A percentile compares a stretch with the other conserved stretches of the same genome.
Evolutionary conservation across 106 monocot genomes (phyloP).

Genomic region (Phalaenopsis equestris): DNA sequence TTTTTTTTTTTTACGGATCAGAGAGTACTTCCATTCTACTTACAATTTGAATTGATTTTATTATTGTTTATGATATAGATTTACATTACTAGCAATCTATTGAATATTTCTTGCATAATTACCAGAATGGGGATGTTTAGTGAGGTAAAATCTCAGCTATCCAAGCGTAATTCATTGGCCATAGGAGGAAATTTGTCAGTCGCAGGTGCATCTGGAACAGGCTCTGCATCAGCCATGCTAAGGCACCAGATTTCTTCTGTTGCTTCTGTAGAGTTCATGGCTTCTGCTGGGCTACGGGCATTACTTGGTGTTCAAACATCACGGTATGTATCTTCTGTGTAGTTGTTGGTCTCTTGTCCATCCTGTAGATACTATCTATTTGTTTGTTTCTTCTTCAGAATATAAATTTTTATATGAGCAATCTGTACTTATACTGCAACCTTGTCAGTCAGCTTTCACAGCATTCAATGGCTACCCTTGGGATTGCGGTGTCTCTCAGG

Average conservation of each 20-base stretch:
- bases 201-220: constrained; percentile 60
- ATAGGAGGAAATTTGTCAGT: constrained; percentile 84
- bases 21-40: background rate
- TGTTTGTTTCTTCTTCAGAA: constrained; percentile 4
- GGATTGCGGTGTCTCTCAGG: constrained; percentile 56
- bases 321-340: constrained; percentile 34
- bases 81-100: constrained; percentile 5
- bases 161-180: constrained; percentile 54
- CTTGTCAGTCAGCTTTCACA: constrained; percentile 70
- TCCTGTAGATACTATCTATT: background rate
- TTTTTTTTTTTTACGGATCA: background rate
- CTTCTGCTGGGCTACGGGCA: constrained; percentile 64
- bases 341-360: background rate
- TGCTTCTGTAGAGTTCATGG: constrained; percentile 85
- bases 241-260: constrained; percentile 68
- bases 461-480: constrained; percentile 85
- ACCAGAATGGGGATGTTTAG: constrained; percentile 83
- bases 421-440: constrained; percentile 16
- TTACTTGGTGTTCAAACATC: constrained; percentile 66
- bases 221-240: constrained; percentile 54
- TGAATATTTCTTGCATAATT: constrained; percentile 10
- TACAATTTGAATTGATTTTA: background rate
- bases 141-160: constrained; percentile 75
- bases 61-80: background rate
- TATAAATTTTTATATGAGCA: constrained; percentile 8